Percentiles rank a stretch among this genome's conserved stretches.
Evolutionary conservation across 345 rosid species (phyloP).

Genomic region (Raphanus sativus): DNA sequence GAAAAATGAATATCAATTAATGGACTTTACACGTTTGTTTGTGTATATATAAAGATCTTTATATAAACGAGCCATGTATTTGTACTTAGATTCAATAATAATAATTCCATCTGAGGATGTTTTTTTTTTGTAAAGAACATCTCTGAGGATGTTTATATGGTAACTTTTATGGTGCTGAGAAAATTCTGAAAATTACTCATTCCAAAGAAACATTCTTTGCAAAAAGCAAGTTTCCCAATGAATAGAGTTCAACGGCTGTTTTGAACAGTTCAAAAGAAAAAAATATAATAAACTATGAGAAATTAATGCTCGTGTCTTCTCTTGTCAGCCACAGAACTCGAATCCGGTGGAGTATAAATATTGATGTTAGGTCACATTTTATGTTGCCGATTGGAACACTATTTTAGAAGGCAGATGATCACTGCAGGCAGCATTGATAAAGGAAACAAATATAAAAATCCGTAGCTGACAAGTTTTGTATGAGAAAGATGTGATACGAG

Average conservation of each 20-base stretch:
- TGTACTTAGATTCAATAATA: neutral
- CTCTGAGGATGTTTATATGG: slow-evolving; percentile 39
- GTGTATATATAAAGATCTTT: neutral
- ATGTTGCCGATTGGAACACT: slow-evolving; percentile 8
- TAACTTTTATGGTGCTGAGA: slow-evolving; percentile 39
- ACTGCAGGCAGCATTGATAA: neutral
- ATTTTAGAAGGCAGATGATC: neutral
- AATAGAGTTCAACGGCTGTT: slow-evolving; percentile 14
- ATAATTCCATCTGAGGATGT: too few relatives aligned
- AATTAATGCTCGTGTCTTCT: slow-evolving; percentile 22
- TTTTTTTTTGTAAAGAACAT: too few relatives aligned
- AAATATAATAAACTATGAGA: neutral
- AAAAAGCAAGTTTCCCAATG: slow-evolving; percentile 34
- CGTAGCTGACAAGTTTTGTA: neutral
- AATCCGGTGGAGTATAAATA: slow-evolving; percentile 6
- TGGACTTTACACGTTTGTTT: neutral
- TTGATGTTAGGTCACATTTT: slow-evolving; percentile 3
- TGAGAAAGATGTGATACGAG: neutral
- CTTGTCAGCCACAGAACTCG: slow-evolving; percentile 30
- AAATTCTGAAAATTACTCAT: slow-evolving; percentile 35
- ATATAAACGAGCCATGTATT: slow-evolving; percentile 1
- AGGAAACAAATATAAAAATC: neutral
- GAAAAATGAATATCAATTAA: too few relatives aligned
- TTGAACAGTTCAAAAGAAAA: neutral
- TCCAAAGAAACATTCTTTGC: slow-evolving; percentile 42